Evolutionary conservation across 2,329 filamentous ascomycete species (phyloP).

Genomic region (Fusarium fracticaudum): DNA sequence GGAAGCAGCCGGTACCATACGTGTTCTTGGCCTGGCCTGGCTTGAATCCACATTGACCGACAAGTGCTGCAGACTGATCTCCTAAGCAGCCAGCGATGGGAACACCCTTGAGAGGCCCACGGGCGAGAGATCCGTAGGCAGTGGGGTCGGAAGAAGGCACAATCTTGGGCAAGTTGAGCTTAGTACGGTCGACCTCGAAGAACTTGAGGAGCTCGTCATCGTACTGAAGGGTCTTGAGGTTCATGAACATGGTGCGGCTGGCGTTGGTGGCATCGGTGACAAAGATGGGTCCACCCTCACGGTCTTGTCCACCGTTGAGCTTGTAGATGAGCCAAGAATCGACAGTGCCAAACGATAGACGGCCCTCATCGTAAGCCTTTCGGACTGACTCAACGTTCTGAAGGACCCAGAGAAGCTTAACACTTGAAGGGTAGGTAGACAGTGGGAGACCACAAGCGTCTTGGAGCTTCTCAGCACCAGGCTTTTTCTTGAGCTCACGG

Average conservation of each 20-base stretch:
- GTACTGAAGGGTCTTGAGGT: slow-evolving; percentile 82
- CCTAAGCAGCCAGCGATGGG: slow-evolving; percentile 86
- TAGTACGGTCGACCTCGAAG: slow-evolving; percentile 75
- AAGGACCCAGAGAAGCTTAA: slow-evolving; percentile 86
- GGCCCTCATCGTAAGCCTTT: slow-evolving; percentile 78
- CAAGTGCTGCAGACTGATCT: slow-evolving; percentile 86
- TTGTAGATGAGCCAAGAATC: slow-evolving; percentile 90
- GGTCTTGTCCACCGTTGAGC: slow-evolving; percentile 77
- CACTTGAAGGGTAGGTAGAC: slow-evolving; percentile 87
- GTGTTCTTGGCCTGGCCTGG: slow-evolving; percentile 90
- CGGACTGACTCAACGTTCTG: slow-evolving; percentile 74
- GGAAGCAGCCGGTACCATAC: slow-evolving; percentile 89
- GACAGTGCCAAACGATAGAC: slow-evolving; percentile 85
- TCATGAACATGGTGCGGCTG: slow-evolving; percentile 94
- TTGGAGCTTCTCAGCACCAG: slow-evolving; percentile 74
- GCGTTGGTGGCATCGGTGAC: slow-evolving; percentile 91
- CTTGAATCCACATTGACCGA: slow-evolving; percentile 85
- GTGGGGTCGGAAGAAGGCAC: slow-evolving; percentile 80
- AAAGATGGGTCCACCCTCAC: slow-evolving; percentile 66
- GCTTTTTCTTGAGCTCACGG: slow-evolving; percentile 75
- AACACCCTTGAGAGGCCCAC: slow-evolving; percentile 73
- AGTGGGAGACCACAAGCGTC: slow-evolving; percentile 82
- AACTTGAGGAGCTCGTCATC: slow-evolving; percentile 80
- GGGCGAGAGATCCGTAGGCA: slow-evolving; percentile 74
- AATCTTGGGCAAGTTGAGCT: slow-evolving; percentile 82